phyloP scores from a whole-genome alignment of 2,329 filamentous ascomycete species.

The Fusarium ambrosium region DNA sequence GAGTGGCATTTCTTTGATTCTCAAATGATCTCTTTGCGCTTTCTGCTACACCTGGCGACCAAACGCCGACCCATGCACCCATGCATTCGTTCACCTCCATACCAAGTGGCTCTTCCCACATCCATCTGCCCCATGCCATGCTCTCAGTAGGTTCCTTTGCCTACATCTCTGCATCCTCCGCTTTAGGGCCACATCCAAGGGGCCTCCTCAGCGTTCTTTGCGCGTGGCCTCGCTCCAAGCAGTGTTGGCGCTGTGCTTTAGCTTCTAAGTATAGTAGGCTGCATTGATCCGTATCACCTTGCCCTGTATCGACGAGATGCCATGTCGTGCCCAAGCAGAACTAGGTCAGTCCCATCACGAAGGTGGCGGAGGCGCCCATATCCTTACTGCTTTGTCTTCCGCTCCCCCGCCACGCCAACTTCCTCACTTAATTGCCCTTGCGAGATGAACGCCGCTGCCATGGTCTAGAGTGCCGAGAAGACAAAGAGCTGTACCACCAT shows the following conservation, averaged over 20 bases:
- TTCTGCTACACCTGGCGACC: constrained; percentile 47
- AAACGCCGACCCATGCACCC: constrained; percentile 41
- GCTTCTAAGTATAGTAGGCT: constrained; percentile 45
- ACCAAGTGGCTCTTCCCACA: constrained; percentile 35
- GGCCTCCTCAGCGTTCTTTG: constrained; percentile 28
- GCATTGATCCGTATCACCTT: constrained; percentile 38
- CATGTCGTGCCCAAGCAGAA: constrained; percentile 37
- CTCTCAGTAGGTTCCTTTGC: constrained; percentile 30
- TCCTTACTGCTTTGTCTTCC: constrained; percentile 36
- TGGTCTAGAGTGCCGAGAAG: constrained; percentile 78
- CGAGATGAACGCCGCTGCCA: constrained; percentile 45
- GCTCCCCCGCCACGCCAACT: constrained; percentile 27
- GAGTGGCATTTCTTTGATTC: constrained; percentile 48
- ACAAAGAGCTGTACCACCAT: constrained; percentile 73
- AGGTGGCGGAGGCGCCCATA: constrained; percentile 30
- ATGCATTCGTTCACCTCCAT: constrained; percentile 41
- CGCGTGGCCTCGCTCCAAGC: constrained; percentile 28
- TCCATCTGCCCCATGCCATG: constrained; percentile 30
- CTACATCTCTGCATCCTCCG: constrained; percentile 27
- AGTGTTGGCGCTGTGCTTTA: constrained; percentile 27
- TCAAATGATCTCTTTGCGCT: constrained; percentile 45
- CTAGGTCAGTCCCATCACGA: constrained; percentile 32
- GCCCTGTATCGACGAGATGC: constrained; percentile 37
- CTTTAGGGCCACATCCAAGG: constrained; percentile 36
- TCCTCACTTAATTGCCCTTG: constrained; percentile 33